These are phyloP conservation scores for Arthrobotrys pseudoclavata DNA, from an alignment of 2,329 filamentous ascomycete species.

Conservation along the genomic window DNA sequence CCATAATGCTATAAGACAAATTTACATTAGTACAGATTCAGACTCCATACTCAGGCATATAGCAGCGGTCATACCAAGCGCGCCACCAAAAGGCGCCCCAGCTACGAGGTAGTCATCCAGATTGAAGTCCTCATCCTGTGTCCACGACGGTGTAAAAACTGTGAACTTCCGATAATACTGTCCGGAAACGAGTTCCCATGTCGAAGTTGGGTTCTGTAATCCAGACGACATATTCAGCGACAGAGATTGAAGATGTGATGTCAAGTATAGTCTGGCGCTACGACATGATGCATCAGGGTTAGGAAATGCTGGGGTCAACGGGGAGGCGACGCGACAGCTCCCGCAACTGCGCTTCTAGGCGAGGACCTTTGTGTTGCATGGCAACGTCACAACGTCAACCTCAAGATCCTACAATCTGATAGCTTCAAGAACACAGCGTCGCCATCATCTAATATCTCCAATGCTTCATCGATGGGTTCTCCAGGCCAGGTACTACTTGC, in stretches of 20 bases:
- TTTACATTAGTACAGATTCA: constrained; percentile 25
- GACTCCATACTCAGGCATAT: background rate
- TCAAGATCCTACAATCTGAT: background rate
- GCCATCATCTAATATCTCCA: background rate
- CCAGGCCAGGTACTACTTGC: background rate
- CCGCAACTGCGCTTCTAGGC: constrained; percentile 29
- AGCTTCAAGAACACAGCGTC: background rate
- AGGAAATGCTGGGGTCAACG: constrained; percentile 25
- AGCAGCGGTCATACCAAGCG: constrained; percentile 77
- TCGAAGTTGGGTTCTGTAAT: constrained; percentile 74
- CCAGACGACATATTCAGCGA: constrained; percentile 60
- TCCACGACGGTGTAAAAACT: constrained; percentile 90
- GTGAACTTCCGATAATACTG: constrained; percentile 95
- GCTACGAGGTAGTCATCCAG: constrained; percentile 93
- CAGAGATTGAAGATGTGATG: constrained; percentile 43
- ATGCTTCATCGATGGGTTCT: background rate
- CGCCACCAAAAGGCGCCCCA: constrained; percentile 92
- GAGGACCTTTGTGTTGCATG: constrained; percentile 45
- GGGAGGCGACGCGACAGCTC: constrained; percentile 53
- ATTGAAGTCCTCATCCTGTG: constrained; percentile 83
- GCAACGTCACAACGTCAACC: constrained; percentile 36
- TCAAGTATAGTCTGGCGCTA: constrained; percentile 40
- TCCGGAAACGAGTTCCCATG: constrained; percentile 94
- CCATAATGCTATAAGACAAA: constrained; percentile 77
- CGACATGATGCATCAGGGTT: constrained; percentile 52